Conservation (phyloP, 305 asterid genomes). For the Fraxinus sp. region DNA sequence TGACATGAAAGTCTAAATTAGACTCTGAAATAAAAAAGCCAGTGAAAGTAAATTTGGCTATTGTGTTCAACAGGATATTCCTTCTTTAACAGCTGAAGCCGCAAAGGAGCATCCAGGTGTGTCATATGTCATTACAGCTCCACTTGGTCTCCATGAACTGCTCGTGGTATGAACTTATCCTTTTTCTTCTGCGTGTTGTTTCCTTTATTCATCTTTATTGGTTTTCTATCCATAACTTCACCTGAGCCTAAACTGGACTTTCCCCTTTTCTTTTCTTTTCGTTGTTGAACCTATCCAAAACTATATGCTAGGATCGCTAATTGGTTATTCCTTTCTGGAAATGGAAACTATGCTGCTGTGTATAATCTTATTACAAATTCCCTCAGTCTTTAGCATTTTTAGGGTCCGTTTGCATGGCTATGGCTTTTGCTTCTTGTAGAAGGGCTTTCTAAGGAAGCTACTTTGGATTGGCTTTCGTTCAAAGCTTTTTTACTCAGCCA, state of each 20-base stretch:
- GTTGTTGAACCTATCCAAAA: background rate
- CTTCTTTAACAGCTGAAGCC: constrained; percentile 89
- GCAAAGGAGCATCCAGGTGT: constrained; percentile 90
- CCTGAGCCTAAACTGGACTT: background rate
- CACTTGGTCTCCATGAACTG: constrained; percentile 79
- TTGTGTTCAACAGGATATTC: constrained; percentile 68
- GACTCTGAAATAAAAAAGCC: background rate
- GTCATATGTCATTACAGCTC: constrained; percentile 78
- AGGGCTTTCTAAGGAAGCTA: background rate
- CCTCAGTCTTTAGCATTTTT: background rate
- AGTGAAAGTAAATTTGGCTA: background rate
- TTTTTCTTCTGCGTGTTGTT: constrained; percentile 13
- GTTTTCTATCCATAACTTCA: background rate
- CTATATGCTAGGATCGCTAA: background rate
- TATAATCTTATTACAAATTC: background rate
- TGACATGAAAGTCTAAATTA: background rate
- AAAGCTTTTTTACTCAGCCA: background rate
- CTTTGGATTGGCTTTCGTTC: background rate
- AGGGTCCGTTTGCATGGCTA: background rate
- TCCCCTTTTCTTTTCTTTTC: background rate
- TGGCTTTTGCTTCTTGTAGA: background rate
- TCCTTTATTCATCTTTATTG: background rate
- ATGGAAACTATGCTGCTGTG: background rate
- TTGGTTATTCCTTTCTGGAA: background rate
- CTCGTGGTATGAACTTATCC: constrained; percentile 60